Base-by-base conservation (phyloP, 1,284 basidiomycete genomes). In the Meripilus lineatus region DNA sequence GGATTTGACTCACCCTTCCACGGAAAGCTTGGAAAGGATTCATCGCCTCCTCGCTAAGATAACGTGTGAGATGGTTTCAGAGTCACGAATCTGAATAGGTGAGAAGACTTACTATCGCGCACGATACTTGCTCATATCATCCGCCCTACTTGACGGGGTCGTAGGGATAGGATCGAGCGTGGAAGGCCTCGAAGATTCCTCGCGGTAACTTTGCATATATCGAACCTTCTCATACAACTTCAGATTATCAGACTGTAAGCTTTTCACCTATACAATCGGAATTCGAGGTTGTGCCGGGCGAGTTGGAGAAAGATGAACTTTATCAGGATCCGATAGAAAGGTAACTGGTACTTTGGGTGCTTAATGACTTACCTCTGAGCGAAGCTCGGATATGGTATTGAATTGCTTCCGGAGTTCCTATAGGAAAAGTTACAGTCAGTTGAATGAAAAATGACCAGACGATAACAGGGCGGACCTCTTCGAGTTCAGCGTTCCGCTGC, bases 1-100 rank as follows among this genome's bases (percentile, higher is more conserved):
- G 34, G 41, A 28, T 17, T n/a, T 25, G 14, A 77, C 90, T 58
- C 58, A 94, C 93, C 59, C 91, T 74, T 3, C 94, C 93, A 48
- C 93, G 81, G 75, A 99, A 98, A 3, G 89, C 90, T 63, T 97
- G 93, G 63, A 98, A 99, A 0, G 95, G 95, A 59, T 99, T 97
- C 81, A 98, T 91, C 38, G 87, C 80, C 63, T 96, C 91, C 61
- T 99, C 94, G 61, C 61, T 63, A 37, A 15, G 14, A 3, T 10
- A 8, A 22, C 0, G 20, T 3, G 32, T 43, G 24, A 43, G 35
- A 32, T n/a, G 15, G 21, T 20, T 17, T 36, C n/a, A 32, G 17
- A 39, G 37, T 38, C n/a, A 2, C 23, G 14, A 10, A 17, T 14
- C 24, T 4, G 6, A 8, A 23, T 20, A 23, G 17, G 23, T 8